Evolutionary conservation across 2,329 filamentous ascomycete genomes (phyloP).

Genomic region (Acrocalymma vagum): DNA sequence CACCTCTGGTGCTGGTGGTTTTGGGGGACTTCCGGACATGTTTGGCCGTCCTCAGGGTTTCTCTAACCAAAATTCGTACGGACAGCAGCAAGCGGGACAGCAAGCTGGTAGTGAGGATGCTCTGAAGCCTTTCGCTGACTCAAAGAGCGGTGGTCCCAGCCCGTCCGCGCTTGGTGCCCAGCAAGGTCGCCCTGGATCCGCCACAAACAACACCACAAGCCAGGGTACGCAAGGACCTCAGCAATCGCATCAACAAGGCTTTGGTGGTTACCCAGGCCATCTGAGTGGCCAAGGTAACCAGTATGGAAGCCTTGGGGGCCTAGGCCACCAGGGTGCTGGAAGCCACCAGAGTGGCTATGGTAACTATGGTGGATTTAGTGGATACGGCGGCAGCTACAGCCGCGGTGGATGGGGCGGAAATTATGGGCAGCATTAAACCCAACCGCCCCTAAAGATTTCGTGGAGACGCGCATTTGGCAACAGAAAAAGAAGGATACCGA

Average conservation of each 20-base stretch:
- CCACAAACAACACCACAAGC: conserved; percentile 65
- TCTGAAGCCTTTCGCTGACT: conserved; percentile 65
- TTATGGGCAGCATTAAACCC: conserved; percentile 50
- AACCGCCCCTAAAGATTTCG: conserved; percentile 1
- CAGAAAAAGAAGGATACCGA: conserved; percentile 9
- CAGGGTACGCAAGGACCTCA: conserved; percentile 63
- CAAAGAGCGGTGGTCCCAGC: conserved; percentile 66
- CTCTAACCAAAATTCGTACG: conserved; percentile 57
- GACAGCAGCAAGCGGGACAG: conserved; percentile 60
- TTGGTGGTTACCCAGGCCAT: conserved; percentile 64
- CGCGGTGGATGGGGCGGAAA: conserved; percentile 61
- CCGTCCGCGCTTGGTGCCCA: conserved; percentile 66
- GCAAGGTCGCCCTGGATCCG: conserved; percentile 69
- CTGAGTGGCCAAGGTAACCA: conserved; percentile 58
- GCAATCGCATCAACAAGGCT: conserved; percentile 65
- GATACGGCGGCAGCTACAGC: conserved; percentile 47
- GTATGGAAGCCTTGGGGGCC: conserved; percentile 62
- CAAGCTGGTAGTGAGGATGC: conserved; percentile 60
- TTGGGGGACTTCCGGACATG: conserved; percentile 64
- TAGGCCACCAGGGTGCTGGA: conserved; percentile 58
- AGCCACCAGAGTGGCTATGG: conserved; percentile 57
- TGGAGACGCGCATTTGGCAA: too few relatives aligned
- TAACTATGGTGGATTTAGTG: conserved; percentile 51
- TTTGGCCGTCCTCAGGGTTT: conserved; percentile 68
- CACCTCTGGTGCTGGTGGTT: conserved; percentile 58